A percentile compares a stretch with the other conserved stretches of the same genome.
phyloP scores from a whole-genome alignment of 169 alveolate genomes.

The Cryptosporidium felis region DNA sequence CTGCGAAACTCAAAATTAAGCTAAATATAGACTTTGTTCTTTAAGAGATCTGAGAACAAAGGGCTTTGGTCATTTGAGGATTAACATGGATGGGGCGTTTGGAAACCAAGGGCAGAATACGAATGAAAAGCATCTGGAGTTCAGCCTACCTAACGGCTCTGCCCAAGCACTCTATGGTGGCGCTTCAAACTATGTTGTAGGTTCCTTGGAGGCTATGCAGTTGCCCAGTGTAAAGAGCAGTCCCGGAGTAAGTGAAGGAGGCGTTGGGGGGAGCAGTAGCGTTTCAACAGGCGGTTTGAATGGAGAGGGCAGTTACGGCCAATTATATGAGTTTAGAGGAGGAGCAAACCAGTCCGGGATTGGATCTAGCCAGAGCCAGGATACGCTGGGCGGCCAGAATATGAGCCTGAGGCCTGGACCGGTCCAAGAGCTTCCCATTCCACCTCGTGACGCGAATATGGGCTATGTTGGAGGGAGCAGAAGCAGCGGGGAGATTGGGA shows the following conservation, averaged over 20 bases:
- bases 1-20: too few species aligned
- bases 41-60: neutral
- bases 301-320: neutral
- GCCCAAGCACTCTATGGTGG: neutral
- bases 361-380: neutral
- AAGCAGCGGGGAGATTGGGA: neutral
- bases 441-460: neutral
- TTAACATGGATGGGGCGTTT: constrained; percentile 6
- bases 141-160: neutral
- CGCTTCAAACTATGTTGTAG: neutral
- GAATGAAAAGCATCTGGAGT: neutral
- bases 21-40: too few species aligned
- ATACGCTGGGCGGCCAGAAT: neutral
- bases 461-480: neutral
- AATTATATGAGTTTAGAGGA: neutral
- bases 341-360: neutral
- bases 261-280: neutral
- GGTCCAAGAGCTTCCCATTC: neutral
- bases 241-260: neutral
- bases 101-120: neutral
- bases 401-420: neutral
- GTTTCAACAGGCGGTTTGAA: neutral
- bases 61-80: neutral
- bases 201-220: neutral
- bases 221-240: neutral